Evolutionary conservation across 305 asterid species (phyloP).

Genomic region (Fraxinus floribunda): DNA sequence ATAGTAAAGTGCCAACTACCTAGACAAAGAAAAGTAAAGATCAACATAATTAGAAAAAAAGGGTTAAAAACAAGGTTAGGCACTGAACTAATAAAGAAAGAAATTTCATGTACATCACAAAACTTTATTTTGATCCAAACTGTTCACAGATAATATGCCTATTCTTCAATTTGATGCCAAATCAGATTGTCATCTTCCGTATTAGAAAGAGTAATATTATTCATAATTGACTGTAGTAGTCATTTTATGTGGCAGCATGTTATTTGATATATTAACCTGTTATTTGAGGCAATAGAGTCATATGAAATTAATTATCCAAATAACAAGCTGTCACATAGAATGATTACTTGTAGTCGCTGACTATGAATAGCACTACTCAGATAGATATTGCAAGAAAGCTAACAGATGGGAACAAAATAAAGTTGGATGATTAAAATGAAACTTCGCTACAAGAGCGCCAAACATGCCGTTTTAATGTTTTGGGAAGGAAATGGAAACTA

Average conservation of each 20-base stretch:
- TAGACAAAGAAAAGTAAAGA: slow-evolving; percentile 23
- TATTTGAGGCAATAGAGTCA: too few relatives aligned
- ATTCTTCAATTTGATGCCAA: not conserved
- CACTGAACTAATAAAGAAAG: not conserved
- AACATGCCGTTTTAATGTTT: not conserved
- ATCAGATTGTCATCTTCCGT: not conserved
- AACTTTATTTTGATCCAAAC: not conserved
- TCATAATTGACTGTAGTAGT: too few relatives aligned
- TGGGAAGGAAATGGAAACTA: slow-evolving; percentile 10
- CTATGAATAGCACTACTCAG: too few relatives aligned
- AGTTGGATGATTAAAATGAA: not conserved
- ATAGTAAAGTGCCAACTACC: slow-evolving; percentile 79
- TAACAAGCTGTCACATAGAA: too few relatives aligned
- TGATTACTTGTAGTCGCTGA: too few relatives aligned
- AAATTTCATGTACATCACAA: not conserved
- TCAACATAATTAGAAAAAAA: not conserved
- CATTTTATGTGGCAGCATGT: too few relatives aligned
- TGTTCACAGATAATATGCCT: not conserved
- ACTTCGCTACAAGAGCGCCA: not conserved
- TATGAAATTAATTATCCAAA: too few relatives aligned
- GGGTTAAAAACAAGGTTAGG: not conserved
- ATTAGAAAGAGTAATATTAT: not conserved
- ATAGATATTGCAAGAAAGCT: not conserved
- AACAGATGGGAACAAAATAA: not conserved
- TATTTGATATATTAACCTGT: too few relatives aligned